phyloP scores from a whole-genome alignment of 768 basidiomycete genomes.

The Lactarius trivialis region DNA sequence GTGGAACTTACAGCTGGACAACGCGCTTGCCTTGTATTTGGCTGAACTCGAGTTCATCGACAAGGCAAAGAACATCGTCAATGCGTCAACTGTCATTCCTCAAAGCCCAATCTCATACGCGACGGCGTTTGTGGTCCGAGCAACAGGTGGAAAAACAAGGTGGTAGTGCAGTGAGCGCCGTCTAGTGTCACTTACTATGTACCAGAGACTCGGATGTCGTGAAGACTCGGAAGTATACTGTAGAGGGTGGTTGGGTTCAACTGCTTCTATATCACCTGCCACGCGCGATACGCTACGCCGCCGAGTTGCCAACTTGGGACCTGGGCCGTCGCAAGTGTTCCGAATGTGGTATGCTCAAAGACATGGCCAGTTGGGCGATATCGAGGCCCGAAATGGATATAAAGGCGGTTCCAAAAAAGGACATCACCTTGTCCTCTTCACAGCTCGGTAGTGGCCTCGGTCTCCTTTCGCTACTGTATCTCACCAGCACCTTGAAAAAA shows the following conservation, averaged over 20 bases:
- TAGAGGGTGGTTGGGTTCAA: not conserved
- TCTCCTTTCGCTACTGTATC: not conserved
- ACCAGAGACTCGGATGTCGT: too few relatives aligned
- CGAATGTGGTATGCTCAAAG: not conserved
- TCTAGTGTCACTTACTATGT: not conserved
- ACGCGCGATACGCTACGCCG: not conserved
- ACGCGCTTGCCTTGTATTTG: not conserved
- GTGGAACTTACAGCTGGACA: not conserved
- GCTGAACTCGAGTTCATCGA: not conserved
- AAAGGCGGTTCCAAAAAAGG: conserved; percentile 12
- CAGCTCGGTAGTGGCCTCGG: too few relatives aligned
- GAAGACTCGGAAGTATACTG: not conserved
- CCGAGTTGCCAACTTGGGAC: not conserved
- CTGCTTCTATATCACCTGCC: not conserved
- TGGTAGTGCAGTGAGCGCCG: not conserved
- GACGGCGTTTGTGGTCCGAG: not conserved
- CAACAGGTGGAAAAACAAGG: not conserved
- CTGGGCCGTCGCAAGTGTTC: not conserved
- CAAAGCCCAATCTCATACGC: not conserved
- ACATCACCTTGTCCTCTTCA: conserved; percentile 17
- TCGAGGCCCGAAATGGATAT: conserved; percentile 1
- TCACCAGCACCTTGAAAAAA: not conserved
- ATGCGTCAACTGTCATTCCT: not conserved
- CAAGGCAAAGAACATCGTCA: not conserved
- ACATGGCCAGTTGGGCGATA: not conserved